Base-by-base conservation (phyloP, 345 rosid species). In the Gossypioides kirkii region DNA sequence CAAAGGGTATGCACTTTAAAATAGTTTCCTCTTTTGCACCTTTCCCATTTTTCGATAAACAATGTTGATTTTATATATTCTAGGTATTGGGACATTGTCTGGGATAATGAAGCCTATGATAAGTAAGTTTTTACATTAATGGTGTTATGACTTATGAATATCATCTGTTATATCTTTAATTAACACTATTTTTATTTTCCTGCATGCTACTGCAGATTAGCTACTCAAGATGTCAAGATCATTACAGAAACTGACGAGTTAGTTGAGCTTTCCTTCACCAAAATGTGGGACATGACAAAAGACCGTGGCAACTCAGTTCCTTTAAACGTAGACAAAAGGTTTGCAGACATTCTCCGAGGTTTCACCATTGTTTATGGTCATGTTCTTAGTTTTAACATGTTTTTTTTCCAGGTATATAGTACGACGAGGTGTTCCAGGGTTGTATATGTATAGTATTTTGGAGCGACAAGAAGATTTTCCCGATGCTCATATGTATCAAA, bases 21-120 rank as follows among this genome's bases (percentile, higher is more conserved):
- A 18, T 13, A 0, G 13, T 41, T 12, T 22, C 14, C 1, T 23
- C 8, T 56, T 58, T 25, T 46, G 9, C 11, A 7, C 32, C 0
- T 10, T 45, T 25, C 32, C 32, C 25, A 1, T 55, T 23, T 55
- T 22, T 22, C 14, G 28, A 18, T 20, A 55, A 32, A 4, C 38
- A 32, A 32, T 32, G 38, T 32, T 1, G 5, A 32, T 7, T 5
- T 11, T 46, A 46, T 2, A 16, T 12, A 22, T 67, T 71, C 0
- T 63, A 89, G 98, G 84, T 95, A 95, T 61, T 95, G 98, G 99
- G 99, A 95, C 58, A 78, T 89, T n/a, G 93, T 80, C 2, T 91
- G 98, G 98, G 81, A 85, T 75, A 76, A 73, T 3, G 7, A 20
- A 9, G 80, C 90, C 88, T 88, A 83, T 46, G 85, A 84, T 72